These are phyloP conservation scores for Phaeosphaeriaceae sp. DNA, from an alignment of 2,329 filamentous ascomycete species.

Conservation along the genomic window DNA sequence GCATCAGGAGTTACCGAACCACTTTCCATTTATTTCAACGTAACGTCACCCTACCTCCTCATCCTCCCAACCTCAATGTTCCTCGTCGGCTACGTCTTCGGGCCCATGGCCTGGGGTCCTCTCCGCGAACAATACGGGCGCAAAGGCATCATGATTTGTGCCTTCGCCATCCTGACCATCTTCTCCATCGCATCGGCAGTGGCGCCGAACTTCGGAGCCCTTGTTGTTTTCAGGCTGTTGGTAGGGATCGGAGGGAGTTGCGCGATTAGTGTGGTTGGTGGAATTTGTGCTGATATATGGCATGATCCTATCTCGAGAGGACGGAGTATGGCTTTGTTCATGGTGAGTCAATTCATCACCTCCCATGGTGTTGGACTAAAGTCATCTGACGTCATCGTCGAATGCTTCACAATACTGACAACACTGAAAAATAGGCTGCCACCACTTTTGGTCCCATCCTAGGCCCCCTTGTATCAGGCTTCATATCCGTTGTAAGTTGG, in stretches of 20 bases:
- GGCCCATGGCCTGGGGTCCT: slow-evolving; percentile 54
- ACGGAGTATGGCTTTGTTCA: slow-evolving; percentile 41
- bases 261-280: slow-evolving; percentile 65
- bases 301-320: slow-evolving; percentile 55
- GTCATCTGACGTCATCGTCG: no score
- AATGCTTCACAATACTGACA: no score
- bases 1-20: slow-evolving; percentile 68
- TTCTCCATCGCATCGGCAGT: slow-evolving; percentile 56
- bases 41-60: slow-evolving; percentile 55
- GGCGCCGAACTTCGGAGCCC: slow-evolving; percentile 51
- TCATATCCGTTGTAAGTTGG: slow-evolving; percentile 68
- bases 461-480: slow-evolving; percentile 71
- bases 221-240: slow-evolving; percentile 54
- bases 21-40: slow-evolving; percentile 64
- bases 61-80: slow-evolving; percentile 60
- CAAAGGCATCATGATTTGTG: slow-evolving; percentile 57
- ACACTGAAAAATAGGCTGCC: slow-evolving; percentile 64
- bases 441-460: slow-evolving; percentile 72
- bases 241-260: slow-evolving; percentile 54
- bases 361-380: no score
- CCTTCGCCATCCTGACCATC: slow-evolving; percentile 56
- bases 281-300: slow-evolving; percentile 72
- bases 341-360: slow-evolving; percentile 19
- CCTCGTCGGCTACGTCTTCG: slow-evolving; percentile 56
- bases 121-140: slow-evolving; percentile 55